Conservation (phyloP, 176 grass and related monocot genomes). For the Oropetium thomaeum region DNA sequence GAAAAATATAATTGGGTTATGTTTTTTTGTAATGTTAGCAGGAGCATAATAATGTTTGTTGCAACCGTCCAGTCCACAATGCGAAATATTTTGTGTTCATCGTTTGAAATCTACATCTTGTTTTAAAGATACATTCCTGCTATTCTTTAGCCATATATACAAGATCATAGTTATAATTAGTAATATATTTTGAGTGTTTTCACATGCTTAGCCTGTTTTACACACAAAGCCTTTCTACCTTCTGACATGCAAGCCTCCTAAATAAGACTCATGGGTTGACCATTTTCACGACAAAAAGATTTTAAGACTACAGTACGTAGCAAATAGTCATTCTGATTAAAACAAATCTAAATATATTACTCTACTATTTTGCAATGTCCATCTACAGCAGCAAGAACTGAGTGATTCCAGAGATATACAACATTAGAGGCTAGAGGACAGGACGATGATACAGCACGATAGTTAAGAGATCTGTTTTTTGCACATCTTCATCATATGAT, state of each 20-base stretch:
- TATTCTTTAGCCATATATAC: too few species aligned
- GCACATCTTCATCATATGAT: constrained; percentile 12
- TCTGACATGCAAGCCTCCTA: neutral
- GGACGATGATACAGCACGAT: constrained; percentile 6
- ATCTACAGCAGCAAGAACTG: too few species aligned
- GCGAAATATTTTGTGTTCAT: neutral
- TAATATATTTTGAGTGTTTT: neutral
- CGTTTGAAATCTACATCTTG: neutral
- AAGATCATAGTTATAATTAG: too few species aligned
- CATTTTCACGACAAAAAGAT: neutral
- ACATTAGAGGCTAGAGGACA: neutral
- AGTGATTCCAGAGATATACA: neutral
- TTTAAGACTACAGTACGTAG: neutral
- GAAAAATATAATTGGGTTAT: neutral
- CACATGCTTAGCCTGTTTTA: neutral
- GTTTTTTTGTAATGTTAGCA: too few species aligned
- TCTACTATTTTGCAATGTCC: too few species aligned
- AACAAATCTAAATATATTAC: neutral
- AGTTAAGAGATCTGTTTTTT: neutral
- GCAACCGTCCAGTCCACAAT: neutral
- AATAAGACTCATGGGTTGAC: neutral
- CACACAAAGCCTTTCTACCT: neutral
- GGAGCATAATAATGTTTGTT: too few species aligned
- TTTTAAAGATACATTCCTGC: neutral
- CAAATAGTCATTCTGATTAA: neutral